phyloP scores from a whole-genome alignment of 345 rosid genomes.

The Camelina laxa region DNA sequence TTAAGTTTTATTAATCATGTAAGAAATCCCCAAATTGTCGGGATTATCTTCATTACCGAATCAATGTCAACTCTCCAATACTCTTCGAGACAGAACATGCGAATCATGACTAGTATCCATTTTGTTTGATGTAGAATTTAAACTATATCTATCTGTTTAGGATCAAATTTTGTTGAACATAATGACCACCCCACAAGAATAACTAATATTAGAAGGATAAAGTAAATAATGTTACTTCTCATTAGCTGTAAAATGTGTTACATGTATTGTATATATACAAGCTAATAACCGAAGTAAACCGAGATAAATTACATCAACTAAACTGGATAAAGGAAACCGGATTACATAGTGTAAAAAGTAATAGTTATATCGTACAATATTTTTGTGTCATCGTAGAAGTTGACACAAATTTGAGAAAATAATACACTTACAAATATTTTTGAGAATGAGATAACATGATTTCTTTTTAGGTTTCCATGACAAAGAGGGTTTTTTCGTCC shows the following conservation, averaged over 20 bases:
- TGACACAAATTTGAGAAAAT: too few species aligned
- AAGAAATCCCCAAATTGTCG: slow-evolving; percentile 23
- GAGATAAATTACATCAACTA: too few species aligned
- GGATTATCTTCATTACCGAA: slow-evolving; percentile 13
- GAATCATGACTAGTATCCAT: neutral
- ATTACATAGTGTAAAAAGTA: too few species aligned
- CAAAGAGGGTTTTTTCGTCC: too few species aligned
- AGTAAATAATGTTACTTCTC: too few species aligned
- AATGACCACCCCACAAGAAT: neutral
- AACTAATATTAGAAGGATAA: too few species aligned
- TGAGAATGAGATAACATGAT: neutral
- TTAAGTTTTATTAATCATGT: slow-evolving; percentile 7
- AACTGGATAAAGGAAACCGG: too few species aligned
- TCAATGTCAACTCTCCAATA: slow-evolving; percentile 14
- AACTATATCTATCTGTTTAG: neutral
- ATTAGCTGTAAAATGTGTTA: too few species aligned
- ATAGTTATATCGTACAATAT: too few species aligned
- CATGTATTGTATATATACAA: too few species aligned
- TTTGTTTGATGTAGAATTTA: slow-evolving; percentile 14
- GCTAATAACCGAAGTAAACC: too few species aligned
- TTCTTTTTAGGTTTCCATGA: neutral
- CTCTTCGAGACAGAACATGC: neutral
- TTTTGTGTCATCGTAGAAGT: too few species aligned
- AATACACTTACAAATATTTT: neutral
- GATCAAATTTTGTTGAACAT: neutral